Evolutionary conservation across 2,329 filamentous ascomycete species (phyloP).

Genomic region (Aspergillus ruber): DNA sequence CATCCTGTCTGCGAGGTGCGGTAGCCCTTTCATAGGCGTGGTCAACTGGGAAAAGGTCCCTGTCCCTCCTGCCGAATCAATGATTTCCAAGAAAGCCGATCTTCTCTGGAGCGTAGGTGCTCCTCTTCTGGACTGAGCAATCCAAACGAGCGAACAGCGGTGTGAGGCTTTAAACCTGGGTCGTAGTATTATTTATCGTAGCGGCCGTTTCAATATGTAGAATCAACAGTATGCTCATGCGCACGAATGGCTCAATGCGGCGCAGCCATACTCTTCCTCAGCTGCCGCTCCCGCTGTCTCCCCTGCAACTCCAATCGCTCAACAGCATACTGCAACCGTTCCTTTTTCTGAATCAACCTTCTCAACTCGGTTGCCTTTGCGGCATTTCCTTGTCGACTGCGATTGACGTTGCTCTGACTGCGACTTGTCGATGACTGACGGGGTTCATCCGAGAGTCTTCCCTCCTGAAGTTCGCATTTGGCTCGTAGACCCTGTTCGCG

Average conservation of each 20-base stretch:
- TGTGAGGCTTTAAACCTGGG: too few species aligned
- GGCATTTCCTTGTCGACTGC: slow-evolving; percentile 20
- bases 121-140: too few species aligned
- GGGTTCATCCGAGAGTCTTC: slow-evolving; percentile 48
- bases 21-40: too few species aligned
- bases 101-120: too few species aligned
- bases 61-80: too few species aligned
- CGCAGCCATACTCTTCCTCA: slow-evolving; percentile 66
- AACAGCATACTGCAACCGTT: slow-evolving; percentile 78
- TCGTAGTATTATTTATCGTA: background rate
- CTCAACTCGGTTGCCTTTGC: slow-evolving; percentile 55
- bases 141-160: background rate
- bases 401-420: slow-evolving; percentile 11
- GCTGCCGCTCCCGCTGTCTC: slow-evolving; percentile 65
- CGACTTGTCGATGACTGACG: slow-evolving; percentile 17
- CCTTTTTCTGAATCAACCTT: slow-evolving; percentile 71
- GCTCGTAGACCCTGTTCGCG: slow-evolving; percentile 79
- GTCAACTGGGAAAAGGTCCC: too few species aligned
- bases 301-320: slow-evolving; percentile 80
- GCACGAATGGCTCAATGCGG: slow-evolving; percentile 19
- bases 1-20: too few species aligned
- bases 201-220: background rate
- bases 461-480: slow-evolving; percentile 75
- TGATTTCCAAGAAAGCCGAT: too few species aligned
- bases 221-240: background rate